These are phyloP conservation scores for Leccinum incarnatum DNA, from an alignment of 768 basidiomycete genomes.

Conservation along the genomic window DNA sequence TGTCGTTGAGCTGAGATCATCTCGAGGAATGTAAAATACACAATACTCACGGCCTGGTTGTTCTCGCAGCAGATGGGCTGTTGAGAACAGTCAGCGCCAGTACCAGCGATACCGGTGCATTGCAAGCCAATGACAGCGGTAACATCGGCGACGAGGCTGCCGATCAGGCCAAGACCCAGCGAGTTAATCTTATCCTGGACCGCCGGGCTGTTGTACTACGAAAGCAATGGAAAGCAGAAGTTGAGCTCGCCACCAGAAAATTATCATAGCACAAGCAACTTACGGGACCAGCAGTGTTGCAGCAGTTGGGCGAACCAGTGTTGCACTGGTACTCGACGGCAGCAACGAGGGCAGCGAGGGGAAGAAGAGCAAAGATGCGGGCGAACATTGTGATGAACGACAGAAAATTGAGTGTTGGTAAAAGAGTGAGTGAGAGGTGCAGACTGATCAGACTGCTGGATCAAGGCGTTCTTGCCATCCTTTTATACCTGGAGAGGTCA, in stretches of 20 bases:
- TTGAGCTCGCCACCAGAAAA: background rate
- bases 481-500: background rate
- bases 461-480: background rate
- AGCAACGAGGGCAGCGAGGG: background rate
- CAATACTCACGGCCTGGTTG: background rate
- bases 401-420: background rate
- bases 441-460: background rate
- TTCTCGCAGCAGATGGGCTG: background rate
- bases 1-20: background rate
- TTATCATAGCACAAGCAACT: background rate
- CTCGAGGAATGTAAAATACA: background rate
- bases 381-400: background rate
- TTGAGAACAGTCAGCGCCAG: background rate
- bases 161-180: too few species aligned
- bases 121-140: background rate
- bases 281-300: background rate
- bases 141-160: accelerated
- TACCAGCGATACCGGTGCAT: background rate
- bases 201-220: too few species aligned
- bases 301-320: background rate
- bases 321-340: background rate
- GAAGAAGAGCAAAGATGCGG: background rate
- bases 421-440: background rate
- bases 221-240: background rate
- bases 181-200: too few species aligned